A percentile compares a stretch with the other conserved stretches of the same genome.
Evolutionary conservation across 176 grass and related monocot species (phyloP).

Genomic region (Alopecurus myosuroides): DNA sequence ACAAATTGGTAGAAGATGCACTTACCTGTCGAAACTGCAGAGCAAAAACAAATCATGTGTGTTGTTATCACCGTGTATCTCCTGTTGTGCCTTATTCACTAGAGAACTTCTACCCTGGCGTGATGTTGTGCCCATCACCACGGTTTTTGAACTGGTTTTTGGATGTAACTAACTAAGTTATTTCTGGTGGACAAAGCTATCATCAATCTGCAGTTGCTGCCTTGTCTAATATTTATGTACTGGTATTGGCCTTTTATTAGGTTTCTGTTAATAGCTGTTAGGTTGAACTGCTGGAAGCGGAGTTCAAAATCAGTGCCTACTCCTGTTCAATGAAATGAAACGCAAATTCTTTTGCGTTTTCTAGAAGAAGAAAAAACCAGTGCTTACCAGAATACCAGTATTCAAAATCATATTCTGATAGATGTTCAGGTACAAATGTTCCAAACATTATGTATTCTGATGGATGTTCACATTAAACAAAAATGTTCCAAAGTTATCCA

Average conservation of each 20-base stretch:
- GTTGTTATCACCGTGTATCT: background rate
- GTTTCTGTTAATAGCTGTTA: background rate
- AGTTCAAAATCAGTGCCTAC: background rate
- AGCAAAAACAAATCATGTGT: slow-evolving; percentile 42
- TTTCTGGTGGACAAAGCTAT: slow-evolving; percentile 18
- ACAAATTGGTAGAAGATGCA: background rate
- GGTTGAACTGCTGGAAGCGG: background rate
- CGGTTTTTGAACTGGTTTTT: slow-evolving; percentile 16
- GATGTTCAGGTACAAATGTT: background rate
- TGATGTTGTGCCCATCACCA: slow-evolving; percentile 17
- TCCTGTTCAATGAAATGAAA: no score
- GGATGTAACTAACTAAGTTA: slow-evolving; percentile 1
- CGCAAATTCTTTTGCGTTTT: no score
- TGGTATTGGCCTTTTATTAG: background rate
- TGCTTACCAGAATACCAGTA: background rate
- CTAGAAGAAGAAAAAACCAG: no score
- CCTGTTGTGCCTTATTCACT: background rate
- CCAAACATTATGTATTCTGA: background rate
- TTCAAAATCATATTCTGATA: background rate
- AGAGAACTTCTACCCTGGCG: slow-evolving; percentile 6
- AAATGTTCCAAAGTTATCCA: background rate
- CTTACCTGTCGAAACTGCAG: slow-evolving; percentile 78
- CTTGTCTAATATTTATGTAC: background rate
- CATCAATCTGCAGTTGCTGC: background rate
- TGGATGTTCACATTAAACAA: background rate